Base-by-base conservation (phyloP, 495 filamentous ascomycete species). In the Schizothecium vesticola region DNA sequence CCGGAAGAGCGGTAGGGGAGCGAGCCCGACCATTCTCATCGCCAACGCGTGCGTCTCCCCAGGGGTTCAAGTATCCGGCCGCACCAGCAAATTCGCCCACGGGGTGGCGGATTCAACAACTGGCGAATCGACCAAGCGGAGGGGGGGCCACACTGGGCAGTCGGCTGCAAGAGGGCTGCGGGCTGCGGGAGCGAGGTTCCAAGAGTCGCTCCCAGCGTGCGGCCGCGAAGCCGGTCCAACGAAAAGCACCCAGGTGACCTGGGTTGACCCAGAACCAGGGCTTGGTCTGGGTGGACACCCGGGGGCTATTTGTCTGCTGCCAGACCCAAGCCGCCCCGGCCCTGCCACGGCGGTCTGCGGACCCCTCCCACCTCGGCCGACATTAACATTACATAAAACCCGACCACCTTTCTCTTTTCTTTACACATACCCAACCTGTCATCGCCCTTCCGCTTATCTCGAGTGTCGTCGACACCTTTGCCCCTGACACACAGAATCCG, bases 331-430 rank as follows among this genome's bases (percentile, higher is more conserved):
- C 60, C 61, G 29, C 55, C 56, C 71, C 70, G 69, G 70, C 64
- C 43, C 31, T 59, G 28, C 57, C 59, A 66, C 69, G 70, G 75
- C 67, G 63, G 73, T 66, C 64, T 70, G 74, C 74, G 69, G 73
- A 33, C 73, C 74, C 75, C 76, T 76, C 72, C 75, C 76, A 73
- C 76, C 66, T 65, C 58, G 64, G 62, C 61, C 70, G 71, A 68
- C 72, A 81, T 83, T 84, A 79, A 78, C 81, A 81, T 84, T 84
- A 84, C 82, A 83, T 84, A 83, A 84, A 83, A 83, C 78, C 79
- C 78, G 80, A 75, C 71, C 76, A 74, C 75, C 80, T 77, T 79
- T 75, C 77, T 76, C 75, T 80, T 80, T 77, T 70, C 75, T 79
- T 80, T 81, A 81, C 80, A 76, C 80, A 78, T 78, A 74, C 73